A percentile compares a stretch with the other conserved stretches of the same genome.
phyloP scores from a whole-genome alignment of 2,329 filamentous ascomycete species.

The Fusarium chlamydosporum region DNA sequence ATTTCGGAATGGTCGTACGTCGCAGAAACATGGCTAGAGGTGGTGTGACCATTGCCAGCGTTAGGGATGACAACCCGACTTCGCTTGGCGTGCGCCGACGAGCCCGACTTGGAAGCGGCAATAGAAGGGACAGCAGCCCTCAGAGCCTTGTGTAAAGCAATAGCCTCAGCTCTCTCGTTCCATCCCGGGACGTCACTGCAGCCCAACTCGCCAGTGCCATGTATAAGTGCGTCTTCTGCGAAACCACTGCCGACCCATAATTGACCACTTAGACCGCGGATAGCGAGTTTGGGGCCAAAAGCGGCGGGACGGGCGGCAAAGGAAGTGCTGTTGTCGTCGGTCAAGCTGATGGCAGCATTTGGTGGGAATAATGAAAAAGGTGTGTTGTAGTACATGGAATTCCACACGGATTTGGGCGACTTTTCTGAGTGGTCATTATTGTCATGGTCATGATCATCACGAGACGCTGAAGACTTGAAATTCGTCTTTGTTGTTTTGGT shows the following conservation, averaged over 20 bases:
- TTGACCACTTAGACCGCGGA: slow-evolving; percentile 84
- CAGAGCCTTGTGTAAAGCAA: slow-evolving; percentile 58
- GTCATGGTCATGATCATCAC: slow-evolving; percentile 12
- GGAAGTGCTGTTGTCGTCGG: slow-evolving; percentile 97
- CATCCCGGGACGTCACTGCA: slow-evolving; percentile 96
- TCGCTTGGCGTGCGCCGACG: slow-evolving; percentile 48
- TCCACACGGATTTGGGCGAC: slow-evolving; percentile 51
- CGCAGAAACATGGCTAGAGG: slow-evolving; percentile 82
- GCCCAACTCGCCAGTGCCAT: slow-evolving; percentile 85
- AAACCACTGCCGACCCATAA: slow-evolving; percentile 96
- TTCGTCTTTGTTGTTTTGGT: slow-evolving; percentile 38
- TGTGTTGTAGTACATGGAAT: slow-evolving; percentile 77
- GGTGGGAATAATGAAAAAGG: slow-evolving; percentile 93
- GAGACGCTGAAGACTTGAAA: slow-evolving; percentile 29
- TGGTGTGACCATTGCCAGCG: slow-evolving; percentile 52
- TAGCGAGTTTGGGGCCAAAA: slow-evolving; percentile 85
- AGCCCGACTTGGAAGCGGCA: slow-evolving; percentile 39
- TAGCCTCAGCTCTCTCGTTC: slow-evolving; percentile 72
- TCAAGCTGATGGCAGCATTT: slow-evolving; percentile 94
- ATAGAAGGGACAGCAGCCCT: slow-evolving; percentile 50
- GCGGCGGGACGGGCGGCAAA: slow-evolving; percentile 94
- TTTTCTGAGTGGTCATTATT: slow-evolving; percentile 12
- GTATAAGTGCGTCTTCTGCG: slow-evolving; percentile 78
- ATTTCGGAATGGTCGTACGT: slow-evolving; percentile 95
- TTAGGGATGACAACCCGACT: slow-evolving; percentile 55